Evolutionary conservation across 805 yeast species (phyloP).

Genomic region (Metschnikowia koreensis): DNA sequence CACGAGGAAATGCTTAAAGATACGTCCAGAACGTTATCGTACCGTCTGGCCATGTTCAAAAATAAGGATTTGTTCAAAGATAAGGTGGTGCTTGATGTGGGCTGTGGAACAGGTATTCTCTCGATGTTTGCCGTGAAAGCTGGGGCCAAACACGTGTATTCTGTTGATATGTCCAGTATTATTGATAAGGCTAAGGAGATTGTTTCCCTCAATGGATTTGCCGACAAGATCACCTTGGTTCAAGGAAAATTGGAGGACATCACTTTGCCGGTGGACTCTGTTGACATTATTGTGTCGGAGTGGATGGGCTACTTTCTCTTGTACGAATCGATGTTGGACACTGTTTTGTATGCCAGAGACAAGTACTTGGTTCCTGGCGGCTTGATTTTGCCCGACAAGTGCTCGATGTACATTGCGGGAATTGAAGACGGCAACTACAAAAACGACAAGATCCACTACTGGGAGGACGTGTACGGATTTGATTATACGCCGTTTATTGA

Average conservation of each 20-base stretch:
- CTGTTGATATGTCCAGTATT: conserved; percentile 95
- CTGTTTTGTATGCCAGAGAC: conserved; percentile 93
- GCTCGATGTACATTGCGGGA: conserved; percentile 84
- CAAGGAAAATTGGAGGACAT: conserved; percentile 96
- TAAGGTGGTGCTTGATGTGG: conserved; percentile 93
- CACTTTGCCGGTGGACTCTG: conserved; percentile 76
- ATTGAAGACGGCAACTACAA: conserved; percentile 92
- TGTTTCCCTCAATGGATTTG: conserved; percentile 76
- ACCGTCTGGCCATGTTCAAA: conserved; percentile 87
- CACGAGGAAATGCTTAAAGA: conserved; percentile 99
- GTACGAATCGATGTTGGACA: conserved; percentile 97
- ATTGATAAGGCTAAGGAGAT: conserved; percentile 95
- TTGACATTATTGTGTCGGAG: conserved; percentile 92
- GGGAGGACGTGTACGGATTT: conserved; percentile 98
- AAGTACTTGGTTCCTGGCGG: conserved; percentile 81
- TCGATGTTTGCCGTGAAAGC: conserved; percentile 98
- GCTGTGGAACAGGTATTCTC: conserved; percentile 97
- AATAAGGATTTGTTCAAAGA: conserved; percentile 87
- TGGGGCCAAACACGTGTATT: conserved; percentile 98
- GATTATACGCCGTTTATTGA: conserved; percentile 90
- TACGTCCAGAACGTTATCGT: conserved; percentile 84
- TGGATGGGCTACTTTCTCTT: conserved; percentile 99
- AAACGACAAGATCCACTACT: conserved; percentile 84
- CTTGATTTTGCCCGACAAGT: conserved; percentile 90
- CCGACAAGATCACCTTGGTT: conserved; percentile 80